Evolutionary conservation across 176 grass and related monocot species (phyloP).

Genomic region (Themeda triandra): DNA sequence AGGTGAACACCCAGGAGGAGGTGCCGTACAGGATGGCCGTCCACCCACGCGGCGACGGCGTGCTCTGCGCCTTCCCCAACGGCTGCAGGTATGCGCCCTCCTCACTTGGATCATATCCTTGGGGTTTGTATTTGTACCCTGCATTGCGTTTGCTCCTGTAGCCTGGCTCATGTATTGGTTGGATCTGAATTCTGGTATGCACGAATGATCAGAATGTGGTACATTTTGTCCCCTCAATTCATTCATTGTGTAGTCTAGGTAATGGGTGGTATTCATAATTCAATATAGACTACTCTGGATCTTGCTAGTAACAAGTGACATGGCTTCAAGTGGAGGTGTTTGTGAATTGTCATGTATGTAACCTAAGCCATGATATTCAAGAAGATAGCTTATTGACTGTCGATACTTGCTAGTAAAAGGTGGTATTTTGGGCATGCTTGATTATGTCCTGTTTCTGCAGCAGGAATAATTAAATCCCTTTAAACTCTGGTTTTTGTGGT

Average conservation of each 20-base stretch:
- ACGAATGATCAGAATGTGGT: not conserved
- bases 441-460: not conserved
- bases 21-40: conserved; percentile 91
- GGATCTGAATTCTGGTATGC: not conserved
- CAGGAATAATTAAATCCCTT: not conserved
- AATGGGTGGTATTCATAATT: not conserved
- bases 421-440: not conserved
- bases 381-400: not conserved
- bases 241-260: not conserved
- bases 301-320: not conserved
- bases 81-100: conserved; percentile 69
- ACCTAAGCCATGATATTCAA: not conserved
- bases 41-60: conserved; percentile 67
- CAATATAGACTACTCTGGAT: not conserved
- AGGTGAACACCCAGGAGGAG: conserved; percentile 48
- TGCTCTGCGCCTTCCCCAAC: conserved; percentile 72
- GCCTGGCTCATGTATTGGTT: not conserved
- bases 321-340: not conserved
- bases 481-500: not conserved
- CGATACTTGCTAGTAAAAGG: not conserved
- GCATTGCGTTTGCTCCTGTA: not conserved
- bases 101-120: not conserved
- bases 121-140: not conserved
- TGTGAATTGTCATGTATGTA: not conserved
- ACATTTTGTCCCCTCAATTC: not conserved